Conservation (phyloP, 108 stramenopile genomes). For the Nitzschia sp. region DNA sequence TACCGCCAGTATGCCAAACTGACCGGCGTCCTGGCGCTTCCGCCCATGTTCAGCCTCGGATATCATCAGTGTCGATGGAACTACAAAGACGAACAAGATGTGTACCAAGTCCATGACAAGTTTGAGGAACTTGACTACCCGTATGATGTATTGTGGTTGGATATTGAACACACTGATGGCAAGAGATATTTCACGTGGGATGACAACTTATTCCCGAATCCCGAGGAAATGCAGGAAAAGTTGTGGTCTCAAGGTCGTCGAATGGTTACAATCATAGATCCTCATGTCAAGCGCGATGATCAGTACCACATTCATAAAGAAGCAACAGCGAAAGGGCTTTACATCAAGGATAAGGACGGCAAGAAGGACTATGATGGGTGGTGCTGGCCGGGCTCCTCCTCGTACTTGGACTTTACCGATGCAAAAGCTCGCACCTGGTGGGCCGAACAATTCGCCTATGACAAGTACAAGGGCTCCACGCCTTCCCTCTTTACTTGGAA, state of each 20-base stretch:
- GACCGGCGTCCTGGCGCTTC: constrained; percentile 84
- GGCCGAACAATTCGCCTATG: constrained; percentile 93
- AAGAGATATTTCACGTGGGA: constrained; percentile 99
- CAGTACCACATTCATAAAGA: constrained; percentile 95
- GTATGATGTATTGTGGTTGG: constrained; percentile 99
- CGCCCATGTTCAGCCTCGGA: constrained; percentile 97
- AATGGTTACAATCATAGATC: constrained; percentile 99
- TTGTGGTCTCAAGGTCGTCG: constrained; percentile 88
- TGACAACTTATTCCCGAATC: constrained; percentile 90
- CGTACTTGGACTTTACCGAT: constrained; percentile 98
- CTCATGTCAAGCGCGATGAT: constrained; percentile 97
- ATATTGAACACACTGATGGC: constrained; percentile 99
- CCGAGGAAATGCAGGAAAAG: constrained; percentile 90
- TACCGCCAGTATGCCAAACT: constrained; percentile 91
- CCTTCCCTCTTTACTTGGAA: constrained; percentile 97
- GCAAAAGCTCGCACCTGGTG: constrained; percentile 94
- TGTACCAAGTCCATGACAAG: constrained; percentile 86
- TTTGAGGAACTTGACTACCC: constrained; percentile 98
- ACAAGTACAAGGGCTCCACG: constrained; percentile 93
- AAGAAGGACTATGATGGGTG: constrained; percentile 97
- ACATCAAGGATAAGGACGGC: constrained; percentile 93
- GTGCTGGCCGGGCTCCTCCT: constrained; percentile 99
- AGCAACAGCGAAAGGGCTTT: constrained; percentile 89
- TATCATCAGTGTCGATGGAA: constrained; percentile 99
- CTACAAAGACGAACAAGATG: constrained; percentile 96